A percentile compares a stretch with the other conserved stretches of the same genome.
These are phyloP conservation scores for Colletotrichum falcatum DNA, from an alignment of 2,329 filamentous ascomycete species.

Conservation along the genomic window DNA sequence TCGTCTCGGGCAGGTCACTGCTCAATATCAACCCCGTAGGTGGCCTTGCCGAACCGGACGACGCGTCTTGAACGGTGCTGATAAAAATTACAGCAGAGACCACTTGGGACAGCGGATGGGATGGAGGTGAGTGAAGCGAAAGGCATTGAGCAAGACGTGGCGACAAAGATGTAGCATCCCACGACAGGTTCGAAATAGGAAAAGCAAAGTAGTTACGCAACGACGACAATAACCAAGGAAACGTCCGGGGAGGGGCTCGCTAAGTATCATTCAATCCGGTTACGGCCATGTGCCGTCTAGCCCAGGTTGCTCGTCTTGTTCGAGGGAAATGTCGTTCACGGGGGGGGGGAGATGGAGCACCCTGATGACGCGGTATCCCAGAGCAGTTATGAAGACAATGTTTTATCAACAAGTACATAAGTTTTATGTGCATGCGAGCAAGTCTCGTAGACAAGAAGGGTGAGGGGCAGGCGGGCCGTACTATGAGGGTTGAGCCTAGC, in stretches of 20 bases:
- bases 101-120: conserved; percentile 36
- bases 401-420: not conserved
- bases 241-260: not conserved
- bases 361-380: not conserved
- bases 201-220: not conserved
- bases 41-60: not conserved
- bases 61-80: not conserved
- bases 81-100: conserved; percentile 21
- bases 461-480: not conserved
- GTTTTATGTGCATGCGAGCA: not conserved
- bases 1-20: conserved; percentile 81
- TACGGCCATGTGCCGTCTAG: not conserved
- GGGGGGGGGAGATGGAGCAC: too few relatives aligned
- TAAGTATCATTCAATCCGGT: not conserved
- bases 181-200: conserved; percentile 42
- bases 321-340: too few relatives aligned
- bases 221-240: not conserved
- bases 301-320: conserved; percentile 1
- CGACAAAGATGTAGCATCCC: conserved; percentile 52
- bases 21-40: conserved; percentile 68
- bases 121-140: conserved; percentile 41
- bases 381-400: not conserved
- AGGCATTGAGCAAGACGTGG: conserved; percentile 49
- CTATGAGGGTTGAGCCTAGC: not conserved
- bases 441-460: not conserved